Percentiles rank a stretch among this genome's conserved stretches.
These are phyloP conservation scores for Candida albicans DNA, from an alignment of 1,139 yeast genomes.

Conservation along the genomic window DNA sequence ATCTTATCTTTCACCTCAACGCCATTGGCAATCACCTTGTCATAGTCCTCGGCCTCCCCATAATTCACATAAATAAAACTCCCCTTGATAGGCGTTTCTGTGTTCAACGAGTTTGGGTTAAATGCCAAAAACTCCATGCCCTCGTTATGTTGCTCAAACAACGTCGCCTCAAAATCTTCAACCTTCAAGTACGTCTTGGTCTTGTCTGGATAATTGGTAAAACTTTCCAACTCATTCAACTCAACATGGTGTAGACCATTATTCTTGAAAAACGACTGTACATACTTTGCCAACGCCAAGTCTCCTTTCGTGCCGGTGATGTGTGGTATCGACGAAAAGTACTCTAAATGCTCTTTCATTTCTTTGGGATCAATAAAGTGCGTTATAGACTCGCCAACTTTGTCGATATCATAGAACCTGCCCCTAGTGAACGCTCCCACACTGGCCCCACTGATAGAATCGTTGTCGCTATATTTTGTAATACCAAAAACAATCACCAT, in stretches of 20 bases:
- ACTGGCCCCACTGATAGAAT: conserved; percentile 42
- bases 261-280: conserved; percentile 55
- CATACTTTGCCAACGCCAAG: conserved; percentile 62
- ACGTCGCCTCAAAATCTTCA: conserved; percentile 39
- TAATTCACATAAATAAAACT: conserved; percentile 56
- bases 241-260: conserved; percentile 57
- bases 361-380: conserved; percentile 54
- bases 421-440: conserved; percentile 46
- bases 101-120: conserved; percentile 61
- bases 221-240: conserved; percentile 51
- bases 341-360: conserved; percentile 71
- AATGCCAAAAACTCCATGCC: conserved; percentile 50
- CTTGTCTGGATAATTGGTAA: conserved; percentile 54
- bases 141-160: conserved; percentile 34
- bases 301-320: conserved; percentile 88
- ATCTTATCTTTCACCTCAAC: conserved; percentile 45
- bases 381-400: conserved; percentile 49
- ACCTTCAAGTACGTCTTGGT: conserved; percentile 32
- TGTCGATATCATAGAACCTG: conserved; percentile 60
- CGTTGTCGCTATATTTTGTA: conserved; percentile 54
- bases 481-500: conserved; percentile 58
- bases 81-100: conserved; percentile 52
- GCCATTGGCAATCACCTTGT: conserved; percentile 35
- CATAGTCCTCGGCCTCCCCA: conserved; percentile 63
- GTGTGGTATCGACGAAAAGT: conserved; percentile 82